Conservation (phyloP, 257 asterid species). For the Striga asiatica region DNA sequence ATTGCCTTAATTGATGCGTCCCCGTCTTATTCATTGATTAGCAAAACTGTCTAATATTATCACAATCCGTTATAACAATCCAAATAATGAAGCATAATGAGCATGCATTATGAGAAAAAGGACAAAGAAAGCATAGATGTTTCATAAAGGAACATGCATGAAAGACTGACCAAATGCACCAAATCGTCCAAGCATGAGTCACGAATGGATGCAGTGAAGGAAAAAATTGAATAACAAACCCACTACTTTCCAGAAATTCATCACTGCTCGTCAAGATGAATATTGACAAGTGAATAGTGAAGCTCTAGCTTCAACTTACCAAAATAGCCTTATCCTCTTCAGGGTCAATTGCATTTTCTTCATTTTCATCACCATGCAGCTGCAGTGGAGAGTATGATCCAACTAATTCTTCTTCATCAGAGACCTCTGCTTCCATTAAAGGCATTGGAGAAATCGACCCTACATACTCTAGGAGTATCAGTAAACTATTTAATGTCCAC, state of each 20-base stretch:
- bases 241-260: not conserved
- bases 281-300: not conserved
- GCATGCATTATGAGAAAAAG: not conserved
- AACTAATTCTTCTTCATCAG: constrained; percentile 42
- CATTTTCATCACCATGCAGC: constrained; percentile 69
- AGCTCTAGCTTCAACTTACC: constrained; percentile 29
- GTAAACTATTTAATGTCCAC: constrained; percentile 7
- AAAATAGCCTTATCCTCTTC: constrained; percentile 76
- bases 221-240: not conserved
- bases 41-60: not conserved
- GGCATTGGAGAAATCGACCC: constrained; percentile 44
- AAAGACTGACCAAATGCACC: not conserved
- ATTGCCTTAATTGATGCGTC: not conserved
- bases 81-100: not conserved
- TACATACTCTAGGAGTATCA: constrained; percentile 15
- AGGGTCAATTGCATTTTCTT: constrained; percentile 76
- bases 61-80: not conserved
- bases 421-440: constrained; percentile 31
- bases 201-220: not conserved
- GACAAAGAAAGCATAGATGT: not conserved
- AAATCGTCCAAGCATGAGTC: not conserved
- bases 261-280: not conserved
- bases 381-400: constrained; percentile 82
- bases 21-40: not conserved
- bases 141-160: not conserved